These are phyloP conservation scores for Phytopythium aichiense DNA, from an alignment of 352 stramenopile genomes.

Conservation along the genomic window DNA sequence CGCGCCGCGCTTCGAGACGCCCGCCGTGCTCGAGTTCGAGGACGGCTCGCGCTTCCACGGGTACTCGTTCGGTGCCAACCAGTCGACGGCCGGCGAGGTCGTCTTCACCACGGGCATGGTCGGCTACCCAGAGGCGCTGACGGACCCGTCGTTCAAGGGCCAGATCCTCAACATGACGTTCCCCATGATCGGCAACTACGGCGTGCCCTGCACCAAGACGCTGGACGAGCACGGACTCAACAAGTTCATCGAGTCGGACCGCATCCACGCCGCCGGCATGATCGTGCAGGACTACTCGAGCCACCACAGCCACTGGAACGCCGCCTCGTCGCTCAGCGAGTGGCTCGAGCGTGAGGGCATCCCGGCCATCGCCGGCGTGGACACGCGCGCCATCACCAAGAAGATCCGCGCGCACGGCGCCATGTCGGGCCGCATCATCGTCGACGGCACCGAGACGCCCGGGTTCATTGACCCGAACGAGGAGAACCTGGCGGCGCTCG, in stretches of 20 bases:
- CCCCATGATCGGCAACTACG: slow-evolving; percentile 98
- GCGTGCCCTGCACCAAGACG: slow-evolving; percentile 88
- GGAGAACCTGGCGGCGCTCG: slow-evolving; percentile 63
- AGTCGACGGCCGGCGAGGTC: slow-evolving; percentile 92
- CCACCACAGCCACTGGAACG: slow-evolving; percentile 96
- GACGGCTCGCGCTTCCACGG: slow-evolving; percentile 79
- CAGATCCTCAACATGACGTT: slow-evolving; percentile 97
- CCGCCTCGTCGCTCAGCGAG: slow-evolving; percentile 72
- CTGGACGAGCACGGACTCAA: slow-evolving; percentile 92
- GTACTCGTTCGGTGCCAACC: slow-evolving; percentile 93
- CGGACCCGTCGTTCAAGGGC: slow-evolving; percentile 97
- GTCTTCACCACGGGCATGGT: slow-evolving; percentile 99
- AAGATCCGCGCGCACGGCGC: slow-evolving; percentile 95
- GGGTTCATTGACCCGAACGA: slow-evolving; percentile 66
- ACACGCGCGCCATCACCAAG: slow-evolving; percentile 98
- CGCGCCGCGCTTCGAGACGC: slow-evolving; percentile 77
- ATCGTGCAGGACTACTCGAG: slow-evolving; percentile 97
- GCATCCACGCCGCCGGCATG: slow-evolving; percentile 96
- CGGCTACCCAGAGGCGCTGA: slow-evolving; percentile 97
- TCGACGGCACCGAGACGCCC: slow-evolving; percentile 47
- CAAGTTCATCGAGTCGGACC: slow-evolving; percentile 94
- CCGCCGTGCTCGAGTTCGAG: slow-evolving; percentile 61
- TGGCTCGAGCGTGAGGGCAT: slow-evolving; percentile 90
- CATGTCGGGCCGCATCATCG: slow-evolving; percentile 95
- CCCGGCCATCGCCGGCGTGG: slow-evolving; percentile 95